These are phyloP conservation scores for Pestalotiopsis sp. DNA, from an alignment of 2,329 filamentous ascomycete species.

Conservation along the genomic window DNA sequence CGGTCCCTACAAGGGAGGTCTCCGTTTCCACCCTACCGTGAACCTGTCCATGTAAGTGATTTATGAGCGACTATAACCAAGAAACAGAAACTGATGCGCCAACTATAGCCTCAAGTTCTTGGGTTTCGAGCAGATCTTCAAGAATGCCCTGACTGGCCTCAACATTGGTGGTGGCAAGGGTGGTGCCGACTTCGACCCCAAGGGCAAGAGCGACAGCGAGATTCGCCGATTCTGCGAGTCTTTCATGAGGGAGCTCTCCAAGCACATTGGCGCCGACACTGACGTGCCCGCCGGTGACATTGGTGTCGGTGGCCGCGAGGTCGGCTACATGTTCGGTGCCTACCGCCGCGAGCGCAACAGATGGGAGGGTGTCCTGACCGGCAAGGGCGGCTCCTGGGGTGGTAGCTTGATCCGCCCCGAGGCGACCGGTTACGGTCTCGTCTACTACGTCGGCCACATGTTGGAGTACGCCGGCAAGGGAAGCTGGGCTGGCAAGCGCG, in stretches of 20 bases:
- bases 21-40: slow-evolving; percentile 90
- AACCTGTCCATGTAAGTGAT: slow-evolving; percentile 65
- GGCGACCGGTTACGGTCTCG: slow-evolving; percentile 93
- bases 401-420: slow-evolving; percentile 93
- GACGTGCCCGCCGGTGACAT: slow-evolving; percentile 98
- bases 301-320: slow-evolving; percentile 87
- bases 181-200: slow-evolving; percentile 97
- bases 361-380: slow-evolving; percentile 95
- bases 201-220: slow-evolving; percentile 96
- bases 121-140: slow-evolving; percentile 99
- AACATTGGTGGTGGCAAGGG: slow-evolving; percentile 98
- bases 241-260: slow-evolving; percentile 95
- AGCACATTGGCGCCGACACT: slow-evolving; percentile 94
- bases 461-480: slow-evolving; percentile 88
- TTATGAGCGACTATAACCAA: neutral
- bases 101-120: slow-evolving; percentile 80
- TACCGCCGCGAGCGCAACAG: slow-evolving; percentile 87
- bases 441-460: slow-evolving; percentile 98
- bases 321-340: slow-evolving; percentile 92
- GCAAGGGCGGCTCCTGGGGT: slow-evolving; percentile 93
- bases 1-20: slow-evolving; percentile 96
- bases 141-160: slow-evolving; percentile 96
- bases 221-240: slow-evolving; percentile 95
- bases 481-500: slow-evolving; percentile 85
- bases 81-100: neutral